Evolutionary conservation across 768 basidiomycete species (phyloP).

Genomic region (Dacryopinax primogenitus): DNA sequence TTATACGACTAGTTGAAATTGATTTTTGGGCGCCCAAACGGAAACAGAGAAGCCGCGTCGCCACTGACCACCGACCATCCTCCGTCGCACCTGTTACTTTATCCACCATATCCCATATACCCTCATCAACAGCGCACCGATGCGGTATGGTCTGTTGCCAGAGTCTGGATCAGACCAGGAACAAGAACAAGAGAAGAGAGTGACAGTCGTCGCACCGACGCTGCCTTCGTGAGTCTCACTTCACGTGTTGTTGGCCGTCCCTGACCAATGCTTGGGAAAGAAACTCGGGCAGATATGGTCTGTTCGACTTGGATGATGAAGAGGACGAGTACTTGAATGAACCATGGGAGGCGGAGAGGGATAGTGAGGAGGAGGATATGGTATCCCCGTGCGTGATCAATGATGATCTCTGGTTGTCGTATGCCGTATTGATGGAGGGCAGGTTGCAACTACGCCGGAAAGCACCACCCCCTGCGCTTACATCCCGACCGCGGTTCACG

Average conservation of each 20-base stretch:
- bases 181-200: background rate
- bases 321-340: background rate
- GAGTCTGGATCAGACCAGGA: background rate
- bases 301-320: background rate
- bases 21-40: no score
- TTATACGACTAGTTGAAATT: background rate
- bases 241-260: background rate
- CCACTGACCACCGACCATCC: no score
- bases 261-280: background rate
- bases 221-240: background rate
- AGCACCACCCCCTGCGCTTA: background rate
- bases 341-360: background rate
- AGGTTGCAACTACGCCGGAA: background rate
- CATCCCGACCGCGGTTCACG: background rate
- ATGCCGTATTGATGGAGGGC: background rate
- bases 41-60: conserved; percentile 8
- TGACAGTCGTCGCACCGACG: background rate
- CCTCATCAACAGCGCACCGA: background rate
- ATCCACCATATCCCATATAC: background rate
- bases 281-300: conserved; percentile 1
- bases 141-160: background rate
- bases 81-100: background rate
- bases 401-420: background rate
- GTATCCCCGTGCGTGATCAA: background rate
- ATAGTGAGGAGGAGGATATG: background rate